These are phyloP conservation scores for Cordyceps cicadae DNA, from an alignment of 2,329 filamentous ascomycete genomes.

Conservation along the genomic window DNA sequence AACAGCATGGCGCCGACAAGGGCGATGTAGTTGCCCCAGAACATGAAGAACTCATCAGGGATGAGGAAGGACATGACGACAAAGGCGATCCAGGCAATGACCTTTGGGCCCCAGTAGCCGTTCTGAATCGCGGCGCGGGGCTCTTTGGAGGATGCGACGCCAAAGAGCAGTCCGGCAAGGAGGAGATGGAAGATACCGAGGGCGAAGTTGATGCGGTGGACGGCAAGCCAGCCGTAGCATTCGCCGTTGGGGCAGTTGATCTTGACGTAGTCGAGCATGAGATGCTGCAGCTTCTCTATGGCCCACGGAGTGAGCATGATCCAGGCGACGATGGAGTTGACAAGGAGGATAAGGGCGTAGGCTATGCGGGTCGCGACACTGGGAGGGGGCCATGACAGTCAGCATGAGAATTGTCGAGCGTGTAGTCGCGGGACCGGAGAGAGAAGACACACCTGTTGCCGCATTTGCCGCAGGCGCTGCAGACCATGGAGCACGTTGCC, in stretches of 20 bases:
- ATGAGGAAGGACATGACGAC: conserved; percentile 93
- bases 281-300: conserved; percentile 84
- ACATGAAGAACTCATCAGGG: conserved; percentile 86
- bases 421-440: background rate
- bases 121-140: conserved; percentile 86
- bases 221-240: conserved; percentile 92
- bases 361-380: conserved; percentile 96
- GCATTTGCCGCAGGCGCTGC: conserved; percentile 92
- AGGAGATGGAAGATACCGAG: conserved; percentile 89
- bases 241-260: conserved; percentile 85
- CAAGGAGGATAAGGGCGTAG: conserved; percentile 85
- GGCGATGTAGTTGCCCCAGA: conserved; percentile 92
- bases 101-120: conserved; percentile 97
- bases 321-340: conserved; percentile 97
- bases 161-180: conserved; percentile 74
- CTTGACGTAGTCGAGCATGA: conserved; percentile 92
- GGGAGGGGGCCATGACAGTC: background rate
- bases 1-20: conserved; percentile 86
- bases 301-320: conserved; percentile 99
- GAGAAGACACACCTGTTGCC: conserved; percentile 66
- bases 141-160: conserved; percentile 79
- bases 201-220: conserved; percentile 96
- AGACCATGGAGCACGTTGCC: conserved; percentile 91
- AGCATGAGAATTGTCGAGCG: conserved; percentile 9
- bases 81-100: conserved; percentile 78